Evolutionary conservation across 768 basidiomycete genomes (phyloP).

Genomic region (Podaxis sp.): DNA sequence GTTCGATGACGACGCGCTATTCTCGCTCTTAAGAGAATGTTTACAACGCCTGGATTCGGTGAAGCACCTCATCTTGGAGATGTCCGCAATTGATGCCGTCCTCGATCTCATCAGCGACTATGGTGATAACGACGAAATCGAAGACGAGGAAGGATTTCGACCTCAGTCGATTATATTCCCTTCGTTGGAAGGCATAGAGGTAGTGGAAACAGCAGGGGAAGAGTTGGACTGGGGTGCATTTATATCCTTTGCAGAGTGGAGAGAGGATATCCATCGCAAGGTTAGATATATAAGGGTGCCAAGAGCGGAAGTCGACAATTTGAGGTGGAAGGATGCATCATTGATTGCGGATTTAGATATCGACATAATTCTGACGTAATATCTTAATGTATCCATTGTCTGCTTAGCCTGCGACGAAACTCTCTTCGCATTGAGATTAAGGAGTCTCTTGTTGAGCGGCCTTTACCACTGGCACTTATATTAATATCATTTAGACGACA

Average conservation of each 20-base stretch:
- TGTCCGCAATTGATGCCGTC: background rate
- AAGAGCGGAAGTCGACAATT: background rate
- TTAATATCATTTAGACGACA: no score
- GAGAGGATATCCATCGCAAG: background rate
- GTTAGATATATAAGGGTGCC: background rate
- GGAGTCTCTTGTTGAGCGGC: background rate
- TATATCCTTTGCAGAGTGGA: background rate
- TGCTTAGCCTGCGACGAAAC: background rate
- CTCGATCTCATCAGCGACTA: constrained; percentile 1
- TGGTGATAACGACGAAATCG: background rate
- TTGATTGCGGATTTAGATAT: background rate
- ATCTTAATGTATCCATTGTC: no score
- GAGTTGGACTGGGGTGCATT: background rate
- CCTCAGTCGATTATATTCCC: background rate
- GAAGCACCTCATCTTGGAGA: background rate
- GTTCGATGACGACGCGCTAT: background rate
- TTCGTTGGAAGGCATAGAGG: background rate
- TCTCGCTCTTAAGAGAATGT: background rate
- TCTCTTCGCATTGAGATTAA: background rate
- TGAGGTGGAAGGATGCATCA: background rate
- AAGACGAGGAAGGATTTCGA: background rate
- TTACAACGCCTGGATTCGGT: background rate
- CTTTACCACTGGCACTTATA: no score
- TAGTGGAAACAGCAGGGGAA: background rate
- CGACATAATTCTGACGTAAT: background rate